phyloP scores from a whole-genome alignment of 495 filamentous ascomycete genomes.

The Podospora tetraspora region DNA sequence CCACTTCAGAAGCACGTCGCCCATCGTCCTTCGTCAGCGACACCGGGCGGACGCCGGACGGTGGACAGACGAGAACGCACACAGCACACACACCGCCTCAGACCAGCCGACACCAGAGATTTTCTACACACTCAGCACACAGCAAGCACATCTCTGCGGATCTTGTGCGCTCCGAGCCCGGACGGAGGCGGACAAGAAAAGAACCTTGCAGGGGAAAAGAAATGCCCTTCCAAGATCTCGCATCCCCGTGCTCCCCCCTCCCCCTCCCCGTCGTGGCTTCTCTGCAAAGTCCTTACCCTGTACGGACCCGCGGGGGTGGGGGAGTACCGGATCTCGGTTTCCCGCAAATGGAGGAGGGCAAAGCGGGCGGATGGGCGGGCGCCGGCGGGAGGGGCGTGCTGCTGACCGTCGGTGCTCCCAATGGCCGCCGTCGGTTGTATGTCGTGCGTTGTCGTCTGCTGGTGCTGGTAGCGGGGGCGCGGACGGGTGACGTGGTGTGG shows the following conservation, averaged over 20 bases:
- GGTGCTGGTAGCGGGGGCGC: background rate
- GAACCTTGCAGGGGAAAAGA: slow-evolving; percentile 3
- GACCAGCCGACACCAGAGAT: background rate
- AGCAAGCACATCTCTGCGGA: background rate
- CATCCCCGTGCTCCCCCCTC: background rate
- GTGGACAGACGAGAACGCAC: background rate
- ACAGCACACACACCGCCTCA: background rate
- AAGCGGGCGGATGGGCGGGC: background rate
- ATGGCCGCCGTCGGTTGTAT: background rate
- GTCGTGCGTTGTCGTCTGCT: background rate
- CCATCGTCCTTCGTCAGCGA: background rate
- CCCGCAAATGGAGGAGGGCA: background rate
- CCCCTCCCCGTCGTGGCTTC: background rate
- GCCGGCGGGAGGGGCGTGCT: background rate
- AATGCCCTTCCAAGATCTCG: background rate
- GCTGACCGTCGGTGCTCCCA: background rate
- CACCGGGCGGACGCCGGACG: background rate
- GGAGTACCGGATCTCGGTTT: slow-evolving; percentile 1
- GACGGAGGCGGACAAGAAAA: background rate
- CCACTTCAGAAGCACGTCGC: background rate
- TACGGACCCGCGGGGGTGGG: background rate
- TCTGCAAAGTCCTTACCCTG: background rate
- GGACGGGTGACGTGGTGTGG: background rate
- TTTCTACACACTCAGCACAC: background rate
- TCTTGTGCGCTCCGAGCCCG: background rate